Conservation (phyloP, 2,329 filamentous ascomycete species). For the Aspergillus viridinutans region DNA sequence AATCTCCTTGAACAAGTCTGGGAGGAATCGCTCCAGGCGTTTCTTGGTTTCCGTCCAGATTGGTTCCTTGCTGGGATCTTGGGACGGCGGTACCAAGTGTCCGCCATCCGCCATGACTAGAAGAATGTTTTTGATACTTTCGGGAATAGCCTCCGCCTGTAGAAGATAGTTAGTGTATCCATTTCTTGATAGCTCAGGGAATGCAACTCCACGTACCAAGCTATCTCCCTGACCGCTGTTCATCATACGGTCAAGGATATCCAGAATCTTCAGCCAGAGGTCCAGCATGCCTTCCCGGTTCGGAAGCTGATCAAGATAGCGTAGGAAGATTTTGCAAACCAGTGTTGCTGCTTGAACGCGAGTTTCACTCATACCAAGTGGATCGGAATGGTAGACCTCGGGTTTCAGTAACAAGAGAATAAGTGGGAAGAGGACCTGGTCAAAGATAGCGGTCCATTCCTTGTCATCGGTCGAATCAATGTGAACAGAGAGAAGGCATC, state of each 20-base stretch:
- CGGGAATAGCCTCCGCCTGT: constrained; percentile 89
- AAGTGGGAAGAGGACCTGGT: constrained; percentile 87
- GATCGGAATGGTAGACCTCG: constrained; percentile 88
- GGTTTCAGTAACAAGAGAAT: constrained; percentile 85
- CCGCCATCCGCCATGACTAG: constrained; percentile 91
- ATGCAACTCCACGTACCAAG: constrained; percentile 51
- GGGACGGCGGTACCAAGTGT: constrained; percentile 67
- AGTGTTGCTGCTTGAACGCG: constrained; percentile 86
- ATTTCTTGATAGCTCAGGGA: constrained; percentile 6
- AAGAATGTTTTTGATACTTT: constrained; percentile 93
- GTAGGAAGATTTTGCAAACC: constrained; percentile 90
- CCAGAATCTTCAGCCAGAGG: constrained; percentile 86
- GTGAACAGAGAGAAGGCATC: constrained; percentile 78
- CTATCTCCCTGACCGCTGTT: constrained; percentile 91
- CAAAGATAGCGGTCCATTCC: constrained; percentile 94
- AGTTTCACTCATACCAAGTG: constrained; percentile 91
- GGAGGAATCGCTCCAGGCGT: constrained; percentile 57
- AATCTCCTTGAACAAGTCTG: constrained; percentile 55
- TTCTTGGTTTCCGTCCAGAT: constrained; percentile 61
- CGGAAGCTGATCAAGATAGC: constrained; percentile 80
- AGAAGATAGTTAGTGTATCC: background rate
- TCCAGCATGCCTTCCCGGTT: constrained; percentile 87
- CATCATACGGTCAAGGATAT: constrained; percentile 93
- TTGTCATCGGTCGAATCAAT: constrained; percentile 78
- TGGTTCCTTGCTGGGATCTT: constrained; percentile 47